Evolutionary conservation across 2,329 filamentous ascomycete species (phyloP), one percentile per base, ranked within the genome.

Genomic region (Scedosporium aurantiacum): DNA sequence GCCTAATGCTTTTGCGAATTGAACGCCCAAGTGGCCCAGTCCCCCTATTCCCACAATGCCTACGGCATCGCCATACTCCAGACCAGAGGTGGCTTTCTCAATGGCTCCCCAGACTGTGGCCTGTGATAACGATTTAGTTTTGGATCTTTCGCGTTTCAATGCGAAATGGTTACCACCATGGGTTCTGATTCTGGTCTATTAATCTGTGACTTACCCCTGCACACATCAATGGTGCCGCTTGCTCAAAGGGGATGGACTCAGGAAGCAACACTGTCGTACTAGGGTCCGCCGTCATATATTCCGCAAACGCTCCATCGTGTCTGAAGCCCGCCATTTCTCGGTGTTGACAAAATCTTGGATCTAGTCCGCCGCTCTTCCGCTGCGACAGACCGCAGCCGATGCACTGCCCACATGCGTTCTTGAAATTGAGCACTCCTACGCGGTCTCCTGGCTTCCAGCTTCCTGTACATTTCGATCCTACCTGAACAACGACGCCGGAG

Each of bases 211-310:
- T 63, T 62, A 69, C 68, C 7, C 72, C 71, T 16, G 72, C 72
- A 55, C 72, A 73, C 70, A 72, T 73, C 18, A 74, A 63, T 12
- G 72, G 72, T 6, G 72, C 72, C 1, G 72, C 72, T 63, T 74
- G 72, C 18, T 70, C 68, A 60, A 71, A 73, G 0, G 68, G 63
- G 7, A 73, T 25, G 2, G 61, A 61, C 2, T 67, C 63, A 0
- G 71, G 70, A 1, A 74, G 59, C 50, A 61, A 62, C 18, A 73
- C 66, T 1, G 68, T 68, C 3, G 69, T 70, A 6, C 61, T 61
- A 0, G 71, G 69, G 50, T 73, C 71, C 16, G 70, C 66, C 12
- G 66, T 65, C 47, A 73, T 64, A 56, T 71, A 74, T 37, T 74
- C 70, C 1, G 72, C 72, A 60, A 74, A 72, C 3, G 67, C 70